These are phyloP conservation scores for Chaetomium sp. DNA, from an alignment of 2,329 filamentous ascomycete species.

Conservation along the genomic window DNA sequence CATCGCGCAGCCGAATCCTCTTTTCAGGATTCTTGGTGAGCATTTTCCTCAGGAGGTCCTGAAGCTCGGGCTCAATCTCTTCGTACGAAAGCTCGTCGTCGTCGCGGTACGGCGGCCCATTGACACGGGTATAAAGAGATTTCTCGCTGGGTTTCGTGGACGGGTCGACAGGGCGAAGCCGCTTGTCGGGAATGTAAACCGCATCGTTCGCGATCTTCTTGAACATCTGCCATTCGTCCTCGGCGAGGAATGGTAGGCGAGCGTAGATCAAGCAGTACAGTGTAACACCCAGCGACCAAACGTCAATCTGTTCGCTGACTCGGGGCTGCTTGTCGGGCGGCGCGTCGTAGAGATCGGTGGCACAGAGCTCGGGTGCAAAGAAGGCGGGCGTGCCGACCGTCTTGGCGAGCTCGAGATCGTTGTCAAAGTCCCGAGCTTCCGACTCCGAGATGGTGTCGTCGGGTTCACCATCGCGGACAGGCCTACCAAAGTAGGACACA, in stretches of 20 bases:
- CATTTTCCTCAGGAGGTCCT: conserved; percentile 72
- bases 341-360: conserved; percentile 65
- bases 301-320: conserved; percentile 89
- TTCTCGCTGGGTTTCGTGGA: conserved; percentile 49
- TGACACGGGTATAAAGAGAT: conserved; percentile 51
- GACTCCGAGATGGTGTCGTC: conserved; percentile 71
- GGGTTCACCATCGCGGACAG: conserved; percentile 73
- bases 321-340: conserved; percentile 48
- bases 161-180: conserved; percentile 69
- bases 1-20: conserved; percentile 82
- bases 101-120: conserved; percentile 62
- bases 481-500: conserved; percentile 91
- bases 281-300: conserved; percentile 95
- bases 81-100: conserved; percentile 80
- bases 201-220: conserved; percentile 85
- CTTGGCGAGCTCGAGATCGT: conserved; percentile 94
- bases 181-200: conserved; percentile 77
- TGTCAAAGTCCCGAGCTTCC: conserved; percentile 80
- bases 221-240: conserved; percentile 90
- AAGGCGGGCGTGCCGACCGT: conserved; percentile 97
- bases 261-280: conserved; percentile 93
- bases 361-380: conserved; percentile 93
- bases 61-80: conserved; percentile 70
- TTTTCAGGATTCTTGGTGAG: conserved; percentile 83
- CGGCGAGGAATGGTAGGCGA: conserved; percentile 84